Evolutionary conservation across 176 grass and related monocot genomes (phyloP), one percentile per base, ranked within the genome.

Genomic region (Aegilops tauschii): DNA sequence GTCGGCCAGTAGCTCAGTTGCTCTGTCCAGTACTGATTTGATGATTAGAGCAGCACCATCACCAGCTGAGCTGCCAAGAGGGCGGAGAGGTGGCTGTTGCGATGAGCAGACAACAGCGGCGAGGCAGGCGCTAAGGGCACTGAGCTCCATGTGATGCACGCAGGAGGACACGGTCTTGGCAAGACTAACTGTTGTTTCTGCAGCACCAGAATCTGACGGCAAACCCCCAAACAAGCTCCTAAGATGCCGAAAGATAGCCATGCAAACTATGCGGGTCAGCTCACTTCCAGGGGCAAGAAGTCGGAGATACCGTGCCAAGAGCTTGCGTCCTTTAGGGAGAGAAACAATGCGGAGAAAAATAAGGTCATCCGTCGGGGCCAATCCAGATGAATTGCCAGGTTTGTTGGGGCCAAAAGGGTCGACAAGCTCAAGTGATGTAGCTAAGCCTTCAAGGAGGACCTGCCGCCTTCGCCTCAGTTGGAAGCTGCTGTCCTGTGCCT

Each of bases 41-140:
- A 96, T 82, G 34, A 91, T 86, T 16, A 99, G 56, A 71, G 92
- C 93, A 34, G 94, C 97, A 35, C 97, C 97, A 66, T 99, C 97
- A 9, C 97, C 97, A 64, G 97, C 85, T 36, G 92, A 89, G 84
- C 97, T 95, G 69, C 94, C 97, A 30, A 96, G 69, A 65, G 94
- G 92, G 4, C 97, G 92, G 34, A 99, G 91, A 84, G 97, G 94
- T 40, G 97, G 94, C 25, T 99, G 97, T 77, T 99, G 90, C 0
- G 90, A 78, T 16, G 94, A 99, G 76, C 97, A 96, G 66, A 99
- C 97, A n/a, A 96, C 85, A 37, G 97, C 97, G 0, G 97, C 97
- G 58, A 99, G 89, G 82, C 97, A 99, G 65, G 97, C 97, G 58
- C 97, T 90, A 47, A 99, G 86, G 32, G 94, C 90, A 88, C 90